These are phyloP conservation scores for Leccinum subgranulosum DNA, from an alignment of 768 basidiomycete genomes.

Conservation along the genomic window DNA sequence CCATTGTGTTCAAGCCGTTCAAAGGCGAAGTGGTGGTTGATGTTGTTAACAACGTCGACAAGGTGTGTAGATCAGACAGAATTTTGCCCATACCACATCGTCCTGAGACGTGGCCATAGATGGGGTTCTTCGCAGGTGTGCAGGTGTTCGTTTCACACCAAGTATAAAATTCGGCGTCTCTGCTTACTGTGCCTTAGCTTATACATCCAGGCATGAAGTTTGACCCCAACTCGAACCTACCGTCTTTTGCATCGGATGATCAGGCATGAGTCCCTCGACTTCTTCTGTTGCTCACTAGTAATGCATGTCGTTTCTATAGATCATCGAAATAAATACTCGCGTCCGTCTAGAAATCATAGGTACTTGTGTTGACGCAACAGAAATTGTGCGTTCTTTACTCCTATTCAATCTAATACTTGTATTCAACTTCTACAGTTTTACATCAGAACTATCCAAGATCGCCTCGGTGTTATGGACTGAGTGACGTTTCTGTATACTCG, in stretches of 20 bases:
- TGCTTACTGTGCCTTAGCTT: constrained; percentile 47
- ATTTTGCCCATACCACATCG: neutral
- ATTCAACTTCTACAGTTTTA: too few species aligned
- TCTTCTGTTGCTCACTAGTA: neutral
- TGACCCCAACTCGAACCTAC: constrained; percentile 96
- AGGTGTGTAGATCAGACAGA: constrained; percentile 49
- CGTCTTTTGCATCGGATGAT: constrained; percentile 89
- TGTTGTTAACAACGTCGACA: constrained; percentile 93
- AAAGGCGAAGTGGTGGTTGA: constrained; percentile 98
- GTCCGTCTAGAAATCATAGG: constrained; percentile 96
- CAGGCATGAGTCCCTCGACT: constrained; percentile 46
- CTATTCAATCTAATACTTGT: neutral
- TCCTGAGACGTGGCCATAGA: constrained; percentile 45
- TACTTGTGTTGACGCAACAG: constrained; percentile 94
- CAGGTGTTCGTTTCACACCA: constrained; percentile 95
- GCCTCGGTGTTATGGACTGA: constrained; percentile 87
- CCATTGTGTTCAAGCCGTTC: constrained; percentile 99
- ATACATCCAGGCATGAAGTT: constrained; percentile 93
- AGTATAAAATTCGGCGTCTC: constrained; percentile 45
- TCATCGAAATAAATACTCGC: constrained; percentile 71
- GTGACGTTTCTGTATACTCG: neutral
- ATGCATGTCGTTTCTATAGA: constrained; percentile 38
- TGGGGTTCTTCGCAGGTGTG: constrained; percentile 98
- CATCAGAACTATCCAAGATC: constrained; percentile 45
- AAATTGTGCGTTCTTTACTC: constrained; percentile 66